These are phyloP conservation scores for Metschnikowia bowlesiae DNA, from an alignment of 805 yeast species.

Conservation along the genomic window DNA sequence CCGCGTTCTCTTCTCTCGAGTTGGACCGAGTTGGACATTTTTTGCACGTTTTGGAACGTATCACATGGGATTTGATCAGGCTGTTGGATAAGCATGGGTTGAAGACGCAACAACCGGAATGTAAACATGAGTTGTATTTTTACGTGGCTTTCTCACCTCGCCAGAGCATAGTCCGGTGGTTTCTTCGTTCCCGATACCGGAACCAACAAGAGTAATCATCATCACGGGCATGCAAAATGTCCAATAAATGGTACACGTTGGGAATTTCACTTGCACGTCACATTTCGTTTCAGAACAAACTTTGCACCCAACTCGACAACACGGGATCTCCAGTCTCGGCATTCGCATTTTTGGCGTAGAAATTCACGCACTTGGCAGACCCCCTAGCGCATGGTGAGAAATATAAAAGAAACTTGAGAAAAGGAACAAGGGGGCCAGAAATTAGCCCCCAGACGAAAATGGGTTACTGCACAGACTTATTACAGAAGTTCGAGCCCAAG, in stretches of 20 bases:
- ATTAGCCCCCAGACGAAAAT: slow-evolving; percentile 3
- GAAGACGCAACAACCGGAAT: background rate
- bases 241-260: too few species aligned
- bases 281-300: background rate
- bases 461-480: slow-evolving; percentile 19
- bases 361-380: slow-evolving; percentile 5
- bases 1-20: background rate
- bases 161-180: background rate
- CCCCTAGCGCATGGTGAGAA: slow-evolving; percentile 9
- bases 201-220: background rate
- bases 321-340: too few species aligned
- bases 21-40: background rate
- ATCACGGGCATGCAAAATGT: background rate
- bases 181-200: background rate
- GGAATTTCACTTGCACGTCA: background rate
- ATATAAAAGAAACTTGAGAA: background rate
- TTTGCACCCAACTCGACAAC: background rate
- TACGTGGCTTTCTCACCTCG: background rate
- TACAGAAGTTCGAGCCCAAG: slow-evolving; percentile 18
- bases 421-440: background rate
- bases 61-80: background rate
- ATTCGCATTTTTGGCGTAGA: background rate
- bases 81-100: background rate
- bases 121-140: background rate
- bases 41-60: background rate